Evolutionary conservation across 139 green algal genomes (phyloP).

Genomic region (Chlorella sp.): DNA sequence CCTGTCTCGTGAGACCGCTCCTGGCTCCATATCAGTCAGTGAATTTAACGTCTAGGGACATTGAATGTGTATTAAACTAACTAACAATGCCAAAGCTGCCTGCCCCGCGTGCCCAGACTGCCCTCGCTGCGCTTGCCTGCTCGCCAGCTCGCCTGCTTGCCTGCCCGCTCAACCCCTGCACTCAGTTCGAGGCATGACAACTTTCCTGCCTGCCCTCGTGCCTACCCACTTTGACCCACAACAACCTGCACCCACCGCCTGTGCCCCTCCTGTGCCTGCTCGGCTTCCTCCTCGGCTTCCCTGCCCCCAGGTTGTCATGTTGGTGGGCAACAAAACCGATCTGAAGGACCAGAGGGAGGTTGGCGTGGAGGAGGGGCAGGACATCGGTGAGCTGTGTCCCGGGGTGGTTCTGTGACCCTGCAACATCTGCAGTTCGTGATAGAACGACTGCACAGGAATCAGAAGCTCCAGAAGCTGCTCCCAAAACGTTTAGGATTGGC

Average conservation of each 20-base stretch:
- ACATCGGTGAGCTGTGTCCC: conserved; percentile 40
- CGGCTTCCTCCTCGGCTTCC: neutral
- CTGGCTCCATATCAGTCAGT: no score
- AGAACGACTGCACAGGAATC: no score
- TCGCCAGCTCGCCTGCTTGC: neutral
- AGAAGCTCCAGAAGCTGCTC: no score
- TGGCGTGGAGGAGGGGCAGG: conserved; percentile 50
- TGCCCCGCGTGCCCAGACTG: no score
- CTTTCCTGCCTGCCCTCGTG: no score
- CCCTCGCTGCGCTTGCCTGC: neutral
- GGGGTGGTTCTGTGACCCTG: no score
- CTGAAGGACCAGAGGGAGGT: conserved; percentile 66
- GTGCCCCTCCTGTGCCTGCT: neutral
- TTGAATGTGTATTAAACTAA: no score
- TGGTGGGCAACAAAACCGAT: conserved; percentile 91
- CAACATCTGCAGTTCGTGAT: no score
- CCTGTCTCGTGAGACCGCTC: no score
- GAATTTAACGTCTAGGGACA: no score
- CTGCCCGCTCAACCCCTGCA: neutral
- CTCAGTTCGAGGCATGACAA: neutral
- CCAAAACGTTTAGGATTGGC: no score
- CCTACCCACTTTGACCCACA: neutral
- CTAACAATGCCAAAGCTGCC: no score
- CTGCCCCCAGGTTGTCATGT: conserved; percentile 45
- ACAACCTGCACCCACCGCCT: neutral